Evolutionary conservation across 345 rosid genomes (phyloP), one percentile per base, ranked within the genome.

Genomic region (Sonneratia caseolaris): DNA sequence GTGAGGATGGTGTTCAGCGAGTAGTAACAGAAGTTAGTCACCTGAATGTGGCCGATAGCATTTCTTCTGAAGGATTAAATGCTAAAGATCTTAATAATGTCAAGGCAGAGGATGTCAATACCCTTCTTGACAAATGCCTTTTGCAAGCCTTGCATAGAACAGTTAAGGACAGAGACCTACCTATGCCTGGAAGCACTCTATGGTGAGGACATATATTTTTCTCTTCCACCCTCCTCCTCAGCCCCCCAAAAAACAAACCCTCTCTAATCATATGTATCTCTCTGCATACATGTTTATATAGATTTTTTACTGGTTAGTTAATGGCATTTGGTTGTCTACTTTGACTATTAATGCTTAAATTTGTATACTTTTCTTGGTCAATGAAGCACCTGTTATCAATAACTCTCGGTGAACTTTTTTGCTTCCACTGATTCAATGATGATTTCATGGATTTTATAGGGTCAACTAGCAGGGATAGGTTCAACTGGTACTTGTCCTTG

Each of bases 111-210:
- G 97, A 90, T 74, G 85, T 92, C 51, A 97, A 95, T 82, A 73
- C 89, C 53, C 86, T 82, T 81, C 85, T 95, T 76, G 97, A 95
- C 82, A 90, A 84, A 72, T 95, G 97, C 82, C 92, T 95, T 73
- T 78, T 95, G 84, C 97, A 95, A 81, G 97, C 99, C 62, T 82
- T 95, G 82, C 88, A 90, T 78, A 84, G 86, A 35, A 88, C 96
- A 53, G 83, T 92, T 0, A 92, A 92, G 76, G 99, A 90, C 55
- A 95, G 90, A 77, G 97, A 95, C 79, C 92, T 95, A 68, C 97
- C 97, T 42, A 79, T 95, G 77, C 97, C 97, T 51, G 99, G 99
- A 75, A 95, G 99, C 82, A 86, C 96, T 40, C 77, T 95, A 24
- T 95, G 97, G 99, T 95, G 82, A 78, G 66, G 19, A 62, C 22